Conservation (phyloP, 164 flowering plant genomes). For the Protea cynaroides region DNA sequence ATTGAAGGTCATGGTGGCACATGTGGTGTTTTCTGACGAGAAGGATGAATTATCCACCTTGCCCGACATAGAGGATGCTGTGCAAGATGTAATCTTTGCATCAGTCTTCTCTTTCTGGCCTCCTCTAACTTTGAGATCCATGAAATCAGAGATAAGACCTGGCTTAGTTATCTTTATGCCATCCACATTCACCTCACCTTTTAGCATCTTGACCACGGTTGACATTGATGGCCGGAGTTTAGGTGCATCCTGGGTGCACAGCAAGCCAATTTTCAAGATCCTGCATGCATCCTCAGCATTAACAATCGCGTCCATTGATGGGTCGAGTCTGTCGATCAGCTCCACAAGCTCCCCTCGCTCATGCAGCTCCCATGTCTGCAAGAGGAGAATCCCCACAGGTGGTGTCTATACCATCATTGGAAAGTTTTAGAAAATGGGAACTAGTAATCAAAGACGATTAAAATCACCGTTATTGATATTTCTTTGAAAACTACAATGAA, state of each 20-base stretch:
- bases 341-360: conserved; percentile 51
- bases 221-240: conserved; percentile 93
- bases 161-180: conserved; percentile 56
- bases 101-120: conserved; percentile 11
- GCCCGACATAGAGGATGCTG: conserved; percentile 32
- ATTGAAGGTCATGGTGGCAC: conserved; percentile 32
- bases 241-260: conserved; percentile 86
- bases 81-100: conserved; percentile 11
- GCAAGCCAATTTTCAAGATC: conserved; percentile 68
- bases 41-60: conserved; percentile 19
- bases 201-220: conserved; percentile 67
- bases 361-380: conserved; percentile 79
- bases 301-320: conserved; percentile 52
- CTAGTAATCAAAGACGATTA: background rate
- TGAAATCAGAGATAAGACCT: conserved; percentile 77
- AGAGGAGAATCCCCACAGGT: conserved; percentile 9
- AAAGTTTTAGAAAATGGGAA: background rate
- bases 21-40: conserved; percentile 25
- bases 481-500: background rate
- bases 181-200: conserved; percentile 31
- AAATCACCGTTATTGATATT: background rate
- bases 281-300: conserved; percentile 73
- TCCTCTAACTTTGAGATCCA: conserved; percentile 62
- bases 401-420: background rate
- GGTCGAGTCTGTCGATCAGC: conserved; percentile 65